Conservation (phyloP, 768 basidiomycete genomes). For the Rhizopogon vesiculosus region DNA sequence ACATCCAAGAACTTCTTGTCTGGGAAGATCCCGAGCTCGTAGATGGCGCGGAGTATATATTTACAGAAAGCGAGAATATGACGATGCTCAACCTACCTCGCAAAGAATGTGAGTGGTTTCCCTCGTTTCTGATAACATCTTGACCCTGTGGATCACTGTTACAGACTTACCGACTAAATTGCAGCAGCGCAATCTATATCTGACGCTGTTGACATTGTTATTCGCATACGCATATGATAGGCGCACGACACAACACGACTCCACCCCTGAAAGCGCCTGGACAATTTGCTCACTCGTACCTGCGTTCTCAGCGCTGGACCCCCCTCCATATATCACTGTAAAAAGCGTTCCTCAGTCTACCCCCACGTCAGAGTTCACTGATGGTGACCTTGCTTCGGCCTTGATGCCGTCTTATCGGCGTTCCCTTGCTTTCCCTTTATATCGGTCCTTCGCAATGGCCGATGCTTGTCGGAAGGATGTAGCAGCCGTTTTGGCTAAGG, state of each 20-base stretch:
- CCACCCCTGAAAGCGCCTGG: conserved; percentile 89
- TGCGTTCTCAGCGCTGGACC: conserved; percentile 80
- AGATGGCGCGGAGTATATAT: conserved; percentile 37
- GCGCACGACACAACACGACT: conserved; percentile 71
- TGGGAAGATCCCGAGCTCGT: conserved; percentile 59
- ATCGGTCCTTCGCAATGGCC: conserved; percentile 72
- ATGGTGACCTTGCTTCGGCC: conserved; percentile 43
- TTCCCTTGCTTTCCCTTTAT: conserved; percentile 69
- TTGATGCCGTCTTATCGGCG: conserved; percentile 69
- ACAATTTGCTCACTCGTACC: conserved; percentile 71
- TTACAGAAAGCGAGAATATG: conserved; percentile 69
- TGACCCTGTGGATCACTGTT: conserved; percentile 1
- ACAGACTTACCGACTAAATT: conserved; percentile 55
- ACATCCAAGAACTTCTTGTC: conserved; percentile 62
- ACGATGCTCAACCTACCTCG: conserved; percentile 53
- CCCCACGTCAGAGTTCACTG: conserved; percentile 27
- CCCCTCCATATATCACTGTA: conserved; percentile 42
- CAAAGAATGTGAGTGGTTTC: conserved; percentile 43
- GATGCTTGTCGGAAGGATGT: conserved; percentile 66
- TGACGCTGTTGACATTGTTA: conserved; percentile 65
- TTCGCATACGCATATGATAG: conserved; percentile 82
- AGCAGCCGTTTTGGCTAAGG: conserved; percentile 50
- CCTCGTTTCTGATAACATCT: neutral
- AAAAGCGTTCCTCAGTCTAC: conserved; percentile 10
- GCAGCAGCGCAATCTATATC: conserved; percentile 61